These are phyloP conservation scores for Nicotiana tomentosiformis DNA, from an alignment of 257 asterid species.

Conservation along the genomic window DNA sequence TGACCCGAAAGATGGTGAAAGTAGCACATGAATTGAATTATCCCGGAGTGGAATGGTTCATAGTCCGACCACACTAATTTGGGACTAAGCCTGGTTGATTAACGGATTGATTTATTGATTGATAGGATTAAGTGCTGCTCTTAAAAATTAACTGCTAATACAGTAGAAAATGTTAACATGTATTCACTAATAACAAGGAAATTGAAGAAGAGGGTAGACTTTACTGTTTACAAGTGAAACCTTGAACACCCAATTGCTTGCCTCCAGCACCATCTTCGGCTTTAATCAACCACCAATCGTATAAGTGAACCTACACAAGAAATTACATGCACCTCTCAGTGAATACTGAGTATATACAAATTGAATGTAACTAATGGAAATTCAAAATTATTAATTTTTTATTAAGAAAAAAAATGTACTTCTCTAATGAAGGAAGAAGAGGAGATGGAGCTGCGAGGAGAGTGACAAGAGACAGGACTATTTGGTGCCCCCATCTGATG, in stretches of 20 bases:
- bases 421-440: neutral
- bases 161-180: neutral
- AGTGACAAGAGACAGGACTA: neutral
- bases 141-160: neutral
- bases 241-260: constrained; percentile 44
- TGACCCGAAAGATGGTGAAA: neutral
- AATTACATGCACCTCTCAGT: neutral
- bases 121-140: neutral
- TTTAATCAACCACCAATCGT: constrained; percentile 63
- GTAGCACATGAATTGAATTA: neutral
- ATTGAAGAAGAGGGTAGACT: neutral
- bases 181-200: neutral
- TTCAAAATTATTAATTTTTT: neutral
- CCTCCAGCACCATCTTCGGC: constrained; percentile 26
- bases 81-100: neutral
- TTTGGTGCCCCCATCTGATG: neutral
- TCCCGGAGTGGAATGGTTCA: neutral
- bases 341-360: neutral
- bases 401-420: neutral
- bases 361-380: neutral
- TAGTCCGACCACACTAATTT: neutral
- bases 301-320: constrained; percentile 19
- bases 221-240: constrained; percentile 36
- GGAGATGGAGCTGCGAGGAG: too few relatives aligned
- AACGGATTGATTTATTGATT: neutral